A percentile compares a stretch with the other conserved stretches of the same genome.
These are phyloP conservation scores for Kappamyces sp. DNA, from an alignment of 192 early-diverging fungal species.

Conservation along the genomic window DNA sequence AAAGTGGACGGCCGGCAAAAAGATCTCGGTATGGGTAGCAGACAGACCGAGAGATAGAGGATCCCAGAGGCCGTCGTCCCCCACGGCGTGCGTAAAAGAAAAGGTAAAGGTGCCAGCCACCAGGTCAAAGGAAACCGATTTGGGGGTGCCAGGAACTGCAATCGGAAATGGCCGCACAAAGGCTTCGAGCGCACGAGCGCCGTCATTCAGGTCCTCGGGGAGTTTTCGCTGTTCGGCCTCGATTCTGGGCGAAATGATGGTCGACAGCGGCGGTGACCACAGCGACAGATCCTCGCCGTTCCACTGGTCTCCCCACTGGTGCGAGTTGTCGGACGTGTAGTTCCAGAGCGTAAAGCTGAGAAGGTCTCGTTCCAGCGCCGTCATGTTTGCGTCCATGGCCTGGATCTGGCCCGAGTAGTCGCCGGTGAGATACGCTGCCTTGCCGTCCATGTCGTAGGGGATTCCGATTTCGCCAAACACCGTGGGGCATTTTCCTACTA, in stretches of 20 bases:
- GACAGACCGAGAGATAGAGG: neutral
- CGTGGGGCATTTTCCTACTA: conserved; percentile 57
- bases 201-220: conserved; percentile 22
- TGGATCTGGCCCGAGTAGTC: conserved; percentile 58
- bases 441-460: conserved; percentile 68
- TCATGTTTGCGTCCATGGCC: conserved; percentile 64
- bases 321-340: conserved; percentile 65
- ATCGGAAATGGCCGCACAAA: conserved; percentile 32
- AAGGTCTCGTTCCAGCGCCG: conserved; percentile 56
- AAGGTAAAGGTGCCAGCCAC: conserved; percentile 19
- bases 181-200: conserved; percentile 29
- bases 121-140: conserved; percentile 22
- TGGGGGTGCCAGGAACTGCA: conserved; percentile 24
- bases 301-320: conserved; percentile 71
- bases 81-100: conserved; percentile 20
- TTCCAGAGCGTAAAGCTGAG: conserved; percentile 78
- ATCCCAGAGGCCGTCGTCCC: conserved; percentile 4
- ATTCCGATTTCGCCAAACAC: conserved; percentile 74
- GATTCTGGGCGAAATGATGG: neutral
- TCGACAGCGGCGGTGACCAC: conserved; percentile 19
- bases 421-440: conserved; percentile 50
- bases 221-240: neutral
- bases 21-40: conserved; percentile 20
- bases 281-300: conserved; percentile 70
- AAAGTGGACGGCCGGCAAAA: conserved; percentile 22